phyloP scores from a whole-genome alignment of 768 basidiomycete genomes.

The Pholiota molesta region DNA sequence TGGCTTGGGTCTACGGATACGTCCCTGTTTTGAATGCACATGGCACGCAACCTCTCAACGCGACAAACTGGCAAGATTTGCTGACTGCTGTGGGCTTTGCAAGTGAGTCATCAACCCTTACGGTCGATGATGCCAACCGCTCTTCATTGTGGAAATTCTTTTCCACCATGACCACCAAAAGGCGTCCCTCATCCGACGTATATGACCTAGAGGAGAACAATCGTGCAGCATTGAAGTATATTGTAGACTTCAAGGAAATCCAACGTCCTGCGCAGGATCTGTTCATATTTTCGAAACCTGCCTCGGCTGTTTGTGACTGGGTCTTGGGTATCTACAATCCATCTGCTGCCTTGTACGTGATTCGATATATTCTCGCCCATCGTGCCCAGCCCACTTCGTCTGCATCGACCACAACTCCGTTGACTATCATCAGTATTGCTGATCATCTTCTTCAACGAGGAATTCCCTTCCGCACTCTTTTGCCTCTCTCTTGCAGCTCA shows the following conservation, averaged over 20 bases:
- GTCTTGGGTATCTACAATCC: neutral
- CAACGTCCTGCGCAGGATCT: neutral
- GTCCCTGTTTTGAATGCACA: neutral
- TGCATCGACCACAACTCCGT: neutral
- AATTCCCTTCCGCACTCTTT: neutral
- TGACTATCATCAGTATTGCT: neutral
- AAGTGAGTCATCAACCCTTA: neutral
- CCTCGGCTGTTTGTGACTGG: neutral
- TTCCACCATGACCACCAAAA: neutral
- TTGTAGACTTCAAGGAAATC: neutral
- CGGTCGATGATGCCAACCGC: neutral
- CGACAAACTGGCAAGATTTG: neutral
- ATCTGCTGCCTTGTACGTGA: neutral
- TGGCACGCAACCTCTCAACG: neutral
- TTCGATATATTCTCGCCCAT: neutral
- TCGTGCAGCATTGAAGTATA: neutral
- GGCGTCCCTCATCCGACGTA: neutral
- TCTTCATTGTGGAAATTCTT: neutral
- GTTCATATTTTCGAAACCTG: neutral
- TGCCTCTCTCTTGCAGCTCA: neutral
- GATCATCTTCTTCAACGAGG: neutral
- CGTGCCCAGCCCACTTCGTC: neutral
- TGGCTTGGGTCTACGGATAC: slow-evolving; percentile 1
- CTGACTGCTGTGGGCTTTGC: neutral
- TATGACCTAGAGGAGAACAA: neutral